These are phyloP conservation scores for Wickerhamiella qilinensis DNA, from an alignment of 805 yeast genomes.

Conservation along the genomic window DNA sequence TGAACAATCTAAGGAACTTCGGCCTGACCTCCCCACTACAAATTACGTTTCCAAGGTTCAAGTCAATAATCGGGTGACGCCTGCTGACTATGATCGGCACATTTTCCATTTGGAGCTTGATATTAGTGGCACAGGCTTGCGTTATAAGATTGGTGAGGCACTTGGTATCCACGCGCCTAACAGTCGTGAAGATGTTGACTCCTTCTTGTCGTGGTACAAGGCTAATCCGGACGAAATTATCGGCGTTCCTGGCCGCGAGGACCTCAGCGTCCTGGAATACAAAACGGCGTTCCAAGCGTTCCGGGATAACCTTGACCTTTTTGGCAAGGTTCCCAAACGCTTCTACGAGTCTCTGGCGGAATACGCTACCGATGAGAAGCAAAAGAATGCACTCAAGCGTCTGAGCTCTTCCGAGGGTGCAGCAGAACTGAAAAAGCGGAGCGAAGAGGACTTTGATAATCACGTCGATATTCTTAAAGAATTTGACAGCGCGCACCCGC, in stretches of 20 bases:
- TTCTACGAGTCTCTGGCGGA: constrained; percentile 73
- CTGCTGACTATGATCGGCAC: constrained; percentile 75
- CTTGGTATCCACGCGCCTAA: constrained; percentile 90
- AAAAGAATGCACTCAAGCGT: constrained; percentile 42
- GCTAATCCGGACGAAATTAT: constrained; percentile 53
- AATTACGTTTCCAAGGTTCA: constrained; percentile 80
- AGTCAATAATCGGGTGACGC: constrained; percentile 84
- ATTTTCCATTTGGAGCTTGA: constrained; percentile 95
- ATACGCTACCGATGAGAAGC: constrained; percentile 53
- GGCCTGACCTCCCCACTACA: constrained; percentile 80
- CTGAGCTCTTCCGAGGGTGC: constrained; percentile 72
- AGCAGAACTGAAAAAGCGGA: constrained; percentile 62
- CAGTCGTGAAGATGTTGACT: constrained; percentile 42
- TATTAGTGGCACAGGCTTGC: constrained; percentile 75
- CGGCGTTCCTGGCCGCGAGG: constrained; percentile 53
- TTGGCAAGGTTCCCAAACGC: constrained; percentile 92
- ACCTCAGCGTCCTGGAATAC: constrained; percentile 35
- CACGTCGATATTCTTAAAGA: constrained; percentile 69
- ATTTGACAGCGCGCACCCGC: constrained; percentile 70
- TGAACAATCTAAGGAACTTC: constrained; percentile 36
- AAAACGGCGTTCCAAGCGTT: constrained; percentile 74
- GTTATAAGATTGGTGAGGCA: constrained; percentile 91
- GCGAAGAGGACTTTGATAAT: constrained; percentile 67
- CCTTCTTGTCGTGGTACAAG: constrained; percentile 57
- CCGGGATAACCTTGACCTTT: constrained; percentile 65